phyloP scores from a whole-genome alignment of 371 early-diverging fungal species.

The Rhizopus arrhizus region DNA sequence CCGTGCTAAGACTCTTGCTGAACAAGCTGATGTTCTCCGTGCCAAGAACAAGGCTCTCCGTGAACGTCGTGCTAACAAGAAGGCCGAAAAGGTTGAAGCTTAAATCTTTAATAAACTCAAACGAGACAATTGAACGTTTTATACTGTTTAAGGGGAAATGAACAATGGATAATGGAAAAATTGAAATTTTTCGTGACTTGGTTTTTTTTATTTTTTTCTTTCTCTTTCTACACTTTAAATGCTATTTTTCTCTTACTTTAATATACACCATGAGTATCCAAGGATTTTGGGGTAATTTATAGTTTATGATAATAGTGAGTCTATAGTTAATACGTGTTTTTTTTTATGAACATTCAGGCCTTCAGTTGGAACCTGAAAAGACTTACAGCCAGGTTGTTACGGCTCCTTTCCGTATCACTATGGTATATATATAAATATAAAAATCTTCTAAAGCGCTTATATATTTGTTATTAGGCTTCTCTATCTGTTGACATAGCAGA shows the following conservation, averaged over 20 bases:
- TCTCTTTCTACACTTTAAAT: not conserved
- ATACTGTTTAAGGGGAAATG: too few relatives aligned
- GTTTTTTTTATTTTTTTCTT: slow-evolving; percentile 10
- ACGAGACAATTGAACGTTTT: too few relatives aligned
- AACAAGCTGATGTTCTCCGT: slow-evolving; percentile 99
- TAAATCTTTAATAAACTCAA: not conserved
- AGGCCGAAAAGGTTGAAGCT: slow-evolving; percentile 64
- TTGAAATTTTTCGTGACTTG: slow-evolving; percentile 6
- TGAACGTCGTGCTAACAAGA: slow-evolving; percentile 91
- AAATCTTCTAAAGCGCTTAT: not conserved
- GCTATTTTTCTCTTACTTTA: not conserved
- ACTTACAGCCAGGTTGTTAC: slow-evolving; percentile 75
- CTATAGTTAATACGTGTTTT: too few relatives aligned
- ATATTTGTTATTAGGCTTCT: slow-evolving; percentile 63
- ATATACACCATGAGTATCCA: slow-evolving; percentile 31
- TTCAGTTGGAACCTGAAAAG: slow-evolving; percentile 67
- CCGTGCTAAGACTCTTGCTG: slow-evolving; percentile 92
- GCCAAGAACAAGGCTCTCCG: slow-evolving; percentile 95
- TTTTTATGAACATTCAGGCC: slow-evolving; percentile 28
- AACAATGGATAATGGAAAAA: too few relatives aligned
- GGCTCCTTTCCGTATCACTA: slow-evolving; percentile 74
- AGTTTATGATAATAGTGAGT: too few relatives aligned
- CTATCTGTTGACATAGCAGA: slow-evolving; percentile 60
- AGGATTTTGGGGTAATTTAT: slow-evolving; percentile 53
- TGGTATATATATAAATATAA: slow-evolving; percentile 45